Evolutionary conservation across 148 eudicot genomes (phyloP).

Genomic region (Diospyros kaki): DNA sequence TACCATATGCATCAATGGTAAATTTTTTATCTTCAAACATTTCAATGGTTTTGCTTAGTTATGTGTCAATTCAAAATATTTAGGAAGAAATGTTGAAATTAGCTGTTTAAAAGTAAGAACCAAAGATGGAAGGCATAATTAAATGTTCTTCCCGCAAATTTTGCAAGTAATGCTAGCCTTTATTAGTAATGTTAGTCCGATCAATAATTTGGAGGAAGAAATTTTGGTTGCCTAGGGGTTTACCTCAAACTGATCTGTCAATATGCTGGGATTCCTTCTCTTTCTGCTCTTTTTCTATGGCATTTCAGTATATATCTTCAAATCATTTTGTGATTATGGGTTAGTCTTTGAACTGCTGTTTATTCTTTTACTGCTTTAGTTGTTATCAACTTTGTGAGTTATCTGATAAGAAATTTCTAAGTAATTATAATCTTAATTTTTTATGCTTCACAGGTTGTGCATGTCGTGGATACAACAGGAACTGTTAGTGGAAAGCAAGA

Average conservation of each 20-base stretch:
- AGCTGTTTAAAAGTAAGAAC: too few species aligned
- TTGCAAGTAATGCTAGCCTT: too few species aligned
- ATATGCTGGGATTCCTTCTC: neutral
- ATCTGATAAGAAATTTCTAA: neutral
- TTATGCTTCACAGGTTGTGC: conserved; percentile 62
- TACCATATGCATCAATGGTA: too few species aligned
- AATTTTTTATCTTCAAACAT: too few species aligned
- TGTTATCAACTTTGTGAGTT: neutral
- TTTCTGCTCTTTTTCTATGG: neutral
- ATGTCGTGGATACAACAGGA: conserved; percentile 79
- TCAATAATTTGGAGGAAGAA: neutral
- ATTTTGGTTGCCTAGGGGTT: neutral
- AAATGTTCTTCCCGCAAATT: too few species aligned
- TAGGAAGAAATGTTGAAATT: too few species aligned
- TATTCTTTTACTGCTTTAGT: neutral
- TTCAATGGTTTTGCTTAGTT: too few species aligned
- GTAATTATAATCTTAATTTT: neutral
- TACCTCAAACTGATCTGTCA: neutral
- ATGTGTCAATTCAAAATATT: too few species aligned
- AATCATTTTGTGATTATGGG: neutral
- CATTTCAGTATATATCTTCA: neutral
- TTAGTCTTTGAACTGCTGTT: too few species aligned
- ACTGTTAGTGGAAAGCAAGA: conserved; percentile 32
- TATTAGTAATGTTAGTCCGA: neutral
- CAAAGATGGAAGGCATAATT: too few species aligned